Evolutionary conservation across 805 yeast species (phyloP), one percentile per base, ranked within the genome.

Genomic region (Candida namnaoensis): DNA sequence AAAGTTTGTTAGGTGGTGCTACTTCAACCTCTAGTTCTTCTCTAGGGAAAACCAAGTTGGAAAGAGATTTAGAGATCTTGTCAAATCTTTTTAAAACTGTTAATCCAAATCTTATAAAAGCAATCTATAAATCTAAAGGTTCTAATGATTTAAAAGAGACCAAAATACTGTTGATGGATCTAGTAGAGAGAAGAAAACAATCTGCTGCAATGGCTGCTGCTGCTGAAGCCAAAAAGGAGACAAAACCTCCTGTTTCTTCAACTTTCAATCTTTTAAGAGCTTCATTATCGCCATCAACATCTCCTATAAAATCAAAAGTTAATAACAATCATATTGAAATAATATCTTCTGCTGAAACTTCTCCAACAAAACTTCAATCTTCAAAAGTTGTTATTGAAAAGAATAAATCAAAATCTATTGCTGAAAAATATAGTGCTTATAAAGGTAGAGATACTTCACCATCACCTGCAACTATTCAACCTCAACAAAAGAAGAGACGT

Each of bases 101-200:
- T 32, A 60, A 63, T 14, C 53, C 51, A 3, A 54, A 60, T 4
- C 42, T 67, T 48, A 54, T 67, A 23, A 62, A 57, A 35, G 70
- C 68, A 7, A 66, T 66, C 7, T 65, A 63, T 43, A 60, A 58
- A 28, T 57, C 68, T 3, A 66, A 64, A 47, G 62, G 66, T 2
- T 42, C 43, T 34, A 54, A 54, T 32, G 59, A 66, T 42, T 38
- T 61, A n/a, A 57, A 55, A 36, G 38, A 52, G 41, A 61, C 70
- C 0, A 60, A 66, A 39, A 52, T 53, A 15, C 45, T 64, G 23
- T 48, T 67, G 30, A 51, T 56, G 7, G 47, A 52, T 10, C 52
- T 66, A 13, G 53, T 57, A 24, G 63, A 57, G 42, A 53, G 47
- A 38, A 51, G 60, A 34, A 58, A 56, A 19, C 44, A 49, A 7